Percentiles rank a stretch among this genome's conserved stretches.
Conservation (phyloP, 2,329 filamentous ascomycete genomes). For the Periconia sp. region DNA sequence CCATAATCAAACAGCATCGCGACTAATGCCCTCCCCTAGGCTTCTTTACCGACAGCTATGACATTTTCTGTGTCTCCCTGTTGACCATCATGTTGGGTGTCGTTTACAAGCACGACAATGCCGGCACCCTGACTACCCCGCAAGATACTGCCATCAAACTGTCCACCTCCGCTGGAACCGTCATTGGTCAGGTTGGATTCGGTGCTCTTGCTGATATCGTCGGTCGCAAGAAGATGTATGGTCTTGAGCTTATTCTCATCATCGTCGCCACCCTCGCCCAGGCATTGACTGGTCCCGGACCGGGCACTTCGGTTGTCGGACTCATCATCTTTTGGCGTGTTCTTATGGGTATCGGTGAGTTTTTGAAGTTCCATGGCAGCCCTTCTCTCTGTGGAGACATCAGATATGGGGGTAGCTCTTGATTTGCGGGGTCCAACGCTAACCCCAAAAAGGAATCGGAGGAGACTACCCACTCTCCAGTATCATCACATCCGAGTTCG, state of each 20-base stretch:
- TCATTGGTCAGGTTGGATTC: slow-evolving; percentile 80
- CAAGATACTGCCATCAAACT: slow-evolving; percentile 88
- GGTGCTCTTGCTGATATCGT: slow-evolving; percentile 65
- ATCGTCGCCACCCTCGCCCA: slow-evolving; percentile 44
- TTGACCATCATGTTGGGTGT: slow-evolving; percentile 71
- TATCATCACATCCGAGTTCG: slow-evolving; percentile 70
- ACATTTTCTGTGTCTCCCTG: slow-evolving; percentile 56
- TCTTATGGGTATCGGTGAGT: slow-evolving; percentile 43
- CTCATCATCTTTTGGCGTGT: slow-evolving; percentile 46
- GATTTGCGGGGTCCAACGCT: not conserved
- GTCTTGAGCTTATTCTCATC: slow-evolving; percentile 49
- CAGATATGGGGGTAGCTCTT: not conserved
- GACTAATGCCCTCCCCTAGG: not conserved
- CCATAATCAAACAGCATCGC: slow-evolving; percentile 49
- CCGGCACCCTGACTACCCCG: slow-evolving; percentile 58
- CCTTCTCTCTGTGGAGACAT: slow-evolving; percentile 40
- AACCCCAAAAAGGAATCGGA: slow-evolving; percentile 43
- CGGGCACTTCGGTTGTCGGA: slow-evolving; percentile 40
- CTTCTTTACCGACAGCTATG: slow-evolving; percentile 86
- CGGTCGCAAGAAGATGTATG: slow-evolving; percentile 83
- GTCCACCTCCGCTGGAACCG: slow-evolving; percentile 79
- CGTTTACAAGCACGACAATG: slow-evolving; percentile 65
- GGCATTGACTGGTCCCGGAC: slow-evolving; percentile 35
- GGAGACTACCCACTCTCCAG: slow-evolving; percentile 82
- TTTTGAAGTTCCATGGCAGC: too few relatives aligned